Evolutionary conservation across 495 filamentous ascomycete species (phyloP), one percentile per base, ranked within the genome.

Genomic region (Apiosordaria backusii): DNA sequence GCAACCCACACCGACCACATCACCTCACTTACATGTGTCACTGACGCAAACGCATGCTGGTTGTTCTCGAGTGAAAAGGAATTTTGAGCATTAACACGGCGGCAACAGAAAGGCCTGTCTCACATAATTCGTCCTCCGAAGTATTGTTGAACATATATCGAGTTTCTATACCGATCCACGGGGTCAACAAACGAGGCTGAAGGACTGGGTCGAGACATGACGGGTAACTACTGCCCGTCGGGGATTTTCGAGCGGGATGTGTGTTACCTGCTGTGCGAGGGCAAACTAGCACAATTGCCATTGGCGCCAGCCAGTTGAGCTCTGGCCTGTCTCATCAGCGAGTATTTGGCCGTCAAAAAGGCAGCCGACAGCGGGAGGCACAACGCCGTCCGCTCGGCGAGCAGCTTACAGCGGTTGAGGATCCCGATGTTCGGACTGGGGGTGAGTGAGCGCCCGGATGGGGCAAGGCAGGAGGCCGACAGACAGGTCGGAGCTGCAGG

Each of bases 201-300:
- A 59, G 57, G 5, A 23, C 23, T 23, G 23, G 57, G 6, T 10
- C 23, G 23, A 26, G 23, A 23, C 4, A 19, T 10, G 18, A 59
- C 19, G 57, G 57, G 7, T 59, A 26, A n/a, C n/a, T 23, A 26
- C 63, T 35, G 24, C n/a, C 24, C 24, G n/a, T 25, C 63, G 63
- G 54, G 27, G 35, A 45, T 40, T 65, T 65, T 65, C 63, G 52
- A 64, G 22, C 53, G 50, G 53, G n/a, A n/a, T n/a, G n/a, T n/a
- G n/a, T n/a, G 53, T 65, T 24, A 60, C 19, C 60, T 65, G 52
- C 53, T 54, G 63, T 65, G 53, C 53, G 54, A 65, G 25, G 63
- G 63, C 26, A 65, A 59, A 59, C 57, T 19, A 59, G 40, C 40
- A 50, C 40, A 16, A 16, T 7, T 16, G 57, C 23, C 23, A 59